Base-by-base conservation (phyloP, 1,139 yeast genomes). In the Saccharomycopsis phalli region DNA sequence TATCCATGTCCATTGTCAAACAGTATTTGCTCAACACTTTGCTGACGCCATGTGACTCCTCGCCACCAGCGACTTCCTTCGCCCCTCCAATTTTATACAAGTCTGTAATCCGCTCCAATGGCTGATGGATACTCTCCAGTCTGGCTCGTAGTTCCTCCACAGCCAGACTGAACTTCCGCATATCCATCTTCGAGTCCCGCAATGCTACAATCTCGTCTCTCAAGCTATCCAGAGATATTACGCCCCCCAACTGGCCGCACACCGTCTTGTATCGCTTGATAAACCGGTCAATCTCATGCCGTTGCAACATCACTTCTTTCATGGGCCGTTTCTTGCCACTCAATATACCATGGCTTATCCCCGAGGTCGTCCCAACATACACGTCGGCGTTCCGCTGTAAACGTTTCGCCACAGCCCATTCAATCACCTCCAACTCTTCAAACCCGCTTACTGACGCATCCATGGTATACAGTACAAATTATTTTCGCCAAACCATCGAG, bases 271-370 rank as follows among this genome's bases (percentile, higher is more conserved):
- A 76, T 46, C 72, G 68, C 5, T 68, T 63, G 3, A 72, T 52
- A 37, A 88, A 71, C 36, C 57, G 51, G 14, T 65, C 62, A 3
- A 84, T 65, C 55, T 88, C 96, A 56, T 80, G 83, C 50, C 79
- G 77, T 50, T 82, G 93, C 13, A 76, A 50, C 10, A 74, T 51
- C 51, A 44, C 54, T 51, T 57, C 71, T 42, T 57, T 65, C 48
- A 50, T 52, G 27, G 69, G 59, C 47, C 76, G 53, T 44, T 62
- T 66, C 47, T 49, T 54, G 35, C 45, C 44, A 45, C 55, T 48
- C 39, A 60, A 29, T 47, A 59, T 37, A 37, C 49, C 49, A 42
- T 50, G 53, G 37, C 52, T 43, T n/a, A 35, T 38, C 47, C 43
- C 46, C 52, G 48, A 41, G 45, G 45, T 43, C 46, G 47, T 41